Evolutionary conservation across 441 rosid species (phyloP).

Genomic region (Cnidoscolus chayamansa): DNA sequence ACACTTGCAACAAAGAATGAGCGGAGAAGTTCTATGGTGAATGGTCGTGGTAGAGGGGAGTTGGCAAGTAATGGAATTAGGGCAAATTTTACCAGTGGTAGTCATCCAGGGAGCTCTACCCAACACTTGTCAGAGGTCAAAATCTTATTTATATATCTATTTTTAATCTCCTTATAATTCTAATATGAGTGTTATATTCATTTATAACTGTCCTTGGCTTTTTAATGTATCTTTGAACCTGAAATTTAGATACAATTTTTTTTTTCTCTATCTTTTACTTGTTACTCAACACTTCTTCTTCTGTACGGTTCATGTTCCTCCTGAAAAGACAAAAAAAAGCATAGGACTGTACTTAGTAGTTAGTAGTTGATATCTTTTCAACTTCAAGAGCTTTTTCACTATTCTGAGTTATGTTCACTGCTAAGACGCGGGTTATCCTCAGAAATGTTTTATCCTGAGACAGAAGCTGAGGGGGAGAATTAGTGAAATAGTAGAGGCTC

Average conservation of each 20-base stretch:
- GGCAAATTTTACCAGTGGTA: constrained; percentile 21
- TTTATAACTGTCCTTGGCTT: not conserved
- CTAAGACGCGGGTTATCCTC: not conserved
- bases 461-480: not conserved
- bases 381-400: not conserved
- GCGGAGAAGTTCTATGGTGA: constrained; percentile 36
- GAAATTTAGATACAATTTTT: not conserved
- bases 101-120: constrained; percentile 31
- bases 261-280: not conserved
- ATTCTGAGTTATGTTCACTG: not conserved
- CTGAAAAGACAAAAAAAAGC: too few relatives aligned
- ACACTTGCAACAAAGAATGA: constrained; percentile 52
- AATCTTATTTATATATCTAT: not conserved
- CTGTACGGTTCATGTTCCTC: not conserved
- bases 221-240: not conserved
- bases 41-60: constrained; percentile 44
- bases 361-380: not conserved
- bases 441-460: not conserved
- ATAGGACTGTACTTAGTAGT: too few relatives aligned
- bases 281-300: not conserved
- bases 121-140: constrained; percentile 65
- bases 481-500: not conserved
- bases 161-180: not conserved
- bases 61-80: constrained; percentile 31
- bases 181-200: not conserved